phyloP scores from a whole-genome alignment of 192 early-diverging fungal species.

The Coemansia sp. region DNA sequence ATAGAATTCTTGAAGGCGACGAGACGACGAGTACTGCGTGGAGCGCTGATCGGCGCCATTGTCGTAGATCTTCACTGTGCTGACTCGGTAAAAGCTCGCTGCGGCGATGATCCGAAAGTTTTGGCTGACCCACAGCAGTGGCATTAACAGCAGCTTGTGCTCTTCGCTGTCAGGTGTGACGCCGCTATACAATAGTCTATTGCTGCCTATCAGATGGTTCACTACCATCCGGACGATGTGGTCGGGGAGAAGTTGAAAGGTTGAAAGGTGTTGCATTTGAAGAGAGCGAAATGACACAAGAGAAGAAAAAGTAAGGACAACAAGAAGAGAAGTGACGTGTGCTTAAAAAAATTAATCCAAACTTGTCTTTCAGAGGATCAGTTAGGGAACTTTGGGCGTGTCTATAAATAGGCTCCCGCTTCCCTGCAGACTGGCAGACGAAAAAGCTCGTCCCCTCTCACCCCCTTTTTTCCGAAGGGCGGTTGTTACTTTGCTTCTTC shows the following conservation, averaged over 20 bases:
- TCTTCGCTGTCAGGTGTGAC: not conserved
- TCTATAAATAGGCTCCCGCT: not conserved
- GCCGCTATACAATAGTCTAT: not conserved
- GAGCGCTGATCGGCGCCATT: not conserved
- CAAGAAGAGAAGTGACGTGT: not conserved
- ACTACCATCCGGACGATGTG: not conserved
- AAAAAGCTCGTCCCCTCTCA: not conserved
- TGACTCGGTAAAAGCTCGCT: not conserved
- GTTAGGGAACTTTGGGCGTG: not conserved
- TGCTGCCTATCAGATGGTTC: not conserved
- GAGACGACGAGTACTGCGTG: not conserved
- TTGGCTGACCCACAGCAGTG: not conserved
- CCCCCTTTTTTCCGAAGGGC: not conserved
- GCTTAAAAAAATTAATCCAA: too few relatives aligned
- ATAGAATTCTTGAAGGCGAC: not conserved
- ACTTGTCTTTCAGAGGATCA: not conserved
- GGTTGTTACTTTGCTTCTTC: not conserved
- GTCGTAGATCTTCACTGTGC: not conserved
- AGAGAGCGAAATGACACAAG: not conserved
- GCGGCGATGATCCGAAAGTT: not conserved
- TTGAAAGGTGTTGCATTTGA: not conserved
- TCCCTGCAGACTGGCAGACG: not conserved
- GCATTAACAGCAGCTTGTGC: not conserved
- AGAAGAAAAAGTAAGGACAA: not conserved
- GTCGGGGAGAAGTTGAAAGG: not conserved